phyloP scores from a whole-genome alignment of 495 filamentous ascomycete genomes.

The Penicillium canariense region DNA sequence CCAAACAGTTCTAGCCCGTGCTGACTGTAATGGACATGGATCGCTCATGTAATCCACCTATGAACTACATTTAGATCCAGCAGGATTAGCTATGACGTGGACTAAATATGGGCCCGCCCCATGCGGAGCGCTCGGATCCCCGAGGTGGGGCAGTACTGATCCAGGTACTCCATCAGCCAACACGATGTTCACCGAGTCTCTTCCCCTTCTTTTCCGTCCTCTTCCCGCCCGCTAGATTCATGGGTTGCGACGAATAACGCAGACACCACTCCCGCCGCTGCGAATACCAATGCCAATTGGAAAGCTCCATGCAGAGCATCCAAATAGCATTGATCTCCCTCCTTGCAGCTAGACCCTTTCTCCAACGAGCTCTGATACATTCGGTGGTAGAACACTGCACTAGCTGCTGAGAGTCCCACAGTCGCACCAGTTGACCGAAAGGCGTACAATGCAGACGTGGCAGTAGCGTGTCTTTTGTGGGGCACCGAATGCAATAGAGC shows the following conservation, averaged over 20 bases:
- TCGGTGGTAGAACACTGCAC: constrained; percentile 6
- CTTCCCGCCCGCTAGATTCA: background rate
- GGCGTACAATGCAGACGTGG: constrained; percentile 17
- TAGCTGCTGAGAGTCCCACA: constrained; percentile 10
- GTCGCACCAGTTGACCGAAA: constrained; percentile 17
- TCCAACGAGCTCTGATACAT: background rate
- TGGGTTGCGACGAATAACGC: constrained; percentile 1
- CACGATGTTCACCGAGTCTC: background rate
- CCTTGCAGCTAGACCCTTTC: background rate
- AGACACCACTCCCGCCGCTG: constrained; percentile 1
- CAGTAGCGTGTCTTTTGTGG: constrained; percentile 12
- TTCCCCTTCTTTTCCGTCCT: background rate
- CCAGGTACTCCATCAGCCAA: background rate
- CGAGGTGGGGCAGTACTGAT: background rate
- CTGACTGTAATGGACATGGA: background rate
- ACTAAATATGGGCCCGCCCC: too few species aligned
- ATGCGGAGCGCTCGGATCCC: too few species aligned
- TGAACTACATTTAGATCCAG: too few species aligned
- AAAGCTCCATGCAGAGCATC: constrained; percentile 12
- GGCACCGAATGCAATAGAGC: constrained; percentile 16
- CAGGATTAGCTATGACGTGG: too few species aligned
- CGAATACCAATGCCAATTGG: background rate
- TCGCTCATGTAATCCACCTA: background rate
- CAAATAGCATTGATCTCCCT: constrained; percentile 9
- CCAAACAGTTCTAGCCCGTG: background rate